Percentiles rank a stretch among this genome's conserved stretches.
Conservation (phyloP, 495 filamentous ascomycete species). For the Trichoderma orchidacearum region DNA sequence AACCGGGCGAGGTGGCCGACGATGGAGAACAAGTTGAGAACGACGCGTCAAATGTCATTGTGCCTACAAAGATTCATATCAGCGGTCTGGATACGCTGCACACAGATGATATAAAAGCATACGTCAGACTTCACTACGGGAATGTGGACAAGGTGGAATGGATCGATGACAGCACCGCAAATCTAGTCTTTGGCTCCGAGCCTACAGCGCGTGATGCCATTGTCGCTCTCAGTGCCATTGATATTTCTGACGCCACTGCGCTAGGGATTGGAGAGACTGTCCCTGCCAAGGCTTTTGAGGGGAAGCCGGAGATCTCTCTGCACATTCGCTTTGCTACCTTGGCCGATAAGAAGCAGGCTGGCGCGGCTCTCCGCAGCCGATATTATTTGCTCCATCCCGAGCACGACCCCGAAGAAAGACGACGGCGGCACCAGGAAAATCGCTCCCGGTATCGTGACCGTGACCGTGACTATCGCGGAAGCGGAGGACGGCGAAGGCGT, state of each 20-base stretch:
- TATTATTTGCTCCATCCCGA: conserved; percentile 88
- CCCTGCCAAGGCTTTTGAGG: conserved; percentile 46
- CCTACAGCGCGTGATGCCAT: conserved; percentile 55
- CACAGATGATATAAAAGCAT: conserved; percentile 61
- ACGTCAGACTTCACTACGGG: conserved; percentile 49
- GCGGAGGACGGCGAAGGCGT: not conserved
- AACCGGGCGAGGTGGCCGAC: conserved; percentile 21
- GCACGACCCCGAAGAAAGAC: conserved; percentile 66
- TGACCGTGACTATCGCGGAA: conserved; percentile 37
- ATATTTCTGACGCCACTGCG: conserved; percentile 30
- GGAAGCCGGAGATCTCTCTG: conserved; percentile 55
- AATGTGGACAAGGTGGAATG: conserved; percentile 59
- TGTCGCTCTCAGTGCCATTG: conserved; percentile 38
- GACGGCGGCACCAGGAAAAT: conserved; percentile 33
- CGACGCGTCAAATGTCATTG: conserved; percentile 13
- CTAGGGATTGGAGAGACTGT: conserved; percentile 35
- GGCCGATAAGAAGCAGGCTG: conserved; percentile 64
- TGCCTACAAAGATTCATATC: conserved; percentile 62
- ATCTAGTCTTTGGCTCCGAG: conserved; percentile 64
- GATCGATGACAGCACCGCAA: conserved; percentile 90
- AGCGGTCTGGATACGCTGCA: conserved; percentile 71
- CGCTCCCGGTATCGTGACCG: conserved; percentile 41
- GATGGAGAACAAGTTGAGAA: conserved; percentile 10
- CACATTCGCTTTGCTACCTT: conserved; percentile 58
- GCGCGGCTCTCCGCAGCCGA: conserved; percentile 66